Evolutionary conservation across 164 flowering plant genomes (phyloP).

Genomic region (Tetrastigma voinierianum): DNA sequence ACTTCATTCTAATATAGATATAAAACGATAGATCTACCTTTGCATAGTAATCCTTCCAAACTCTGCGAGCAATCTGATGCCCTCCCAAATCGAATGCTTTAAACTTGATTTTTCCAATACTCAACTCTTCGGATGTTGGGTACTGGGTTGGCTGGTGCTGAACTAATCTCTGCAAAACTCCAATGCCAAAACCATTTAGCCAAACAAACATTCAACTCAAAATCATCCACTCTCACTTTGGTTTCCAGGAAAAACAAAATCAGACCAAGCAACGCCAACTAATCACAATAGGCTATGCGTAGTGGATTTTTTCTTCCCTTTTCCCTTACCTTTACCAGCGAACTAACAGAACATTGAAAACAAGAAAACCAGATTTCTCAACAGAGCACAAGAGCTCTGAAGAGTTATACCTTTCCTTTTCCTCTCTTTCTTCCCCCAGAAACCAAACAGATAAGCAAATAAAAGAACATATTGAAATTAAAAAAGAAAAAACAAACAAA

Average conservation of each 20-base stretch:
- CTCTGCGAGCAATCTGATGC: slow-evolving; percentile 49
- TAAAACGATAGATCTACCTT: slow-evolving; percentile 24
- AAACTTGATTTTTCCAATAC: slow-evolving; percentile 49
- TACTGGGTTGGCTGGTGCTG: slow-evolving; percentile 63
- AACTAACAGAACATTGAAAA: slow-evolving; percentile 1
- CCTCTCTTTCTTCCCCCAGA: neutral
- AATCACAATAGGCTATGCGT: too few relatives aligned
- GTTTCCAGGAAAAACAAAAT: too few relatives aligned
- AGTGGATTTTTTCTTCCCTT: neutral
- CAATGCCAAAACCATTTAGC: slow-evolving; percentile 1
- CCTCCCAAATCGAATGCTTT: slow-evolving; percentile 56
- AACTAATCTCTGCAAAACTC: slow-evolving; percentile 37
- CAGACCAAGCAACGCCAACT: too few relatives aligned
- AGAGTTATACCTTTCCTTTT: neutral
- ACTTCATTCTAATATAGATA: neutral
- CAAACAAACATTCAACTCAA: neutral
- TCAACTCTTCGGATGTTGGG: slow-evolving; percentile 50
- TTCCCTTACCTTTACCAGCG: neutral
- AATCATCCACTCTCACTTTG: neutral
- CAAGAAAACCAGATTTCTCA: neutral
- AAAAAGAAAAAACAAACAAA: slow-evolving; percentile 1
- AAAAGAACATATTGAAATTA: neutral
- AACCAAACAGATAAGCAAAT: neutral
- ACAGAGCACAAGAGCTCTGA: neutral
- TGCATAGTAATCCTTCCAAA: slow-evolving; percentile 59